These are phyloP conservation scores for Rhizophagus clarus DNA, from an alignment of 192 early-diverging fungal genomes.

Conservation along the genomic window DNA sequence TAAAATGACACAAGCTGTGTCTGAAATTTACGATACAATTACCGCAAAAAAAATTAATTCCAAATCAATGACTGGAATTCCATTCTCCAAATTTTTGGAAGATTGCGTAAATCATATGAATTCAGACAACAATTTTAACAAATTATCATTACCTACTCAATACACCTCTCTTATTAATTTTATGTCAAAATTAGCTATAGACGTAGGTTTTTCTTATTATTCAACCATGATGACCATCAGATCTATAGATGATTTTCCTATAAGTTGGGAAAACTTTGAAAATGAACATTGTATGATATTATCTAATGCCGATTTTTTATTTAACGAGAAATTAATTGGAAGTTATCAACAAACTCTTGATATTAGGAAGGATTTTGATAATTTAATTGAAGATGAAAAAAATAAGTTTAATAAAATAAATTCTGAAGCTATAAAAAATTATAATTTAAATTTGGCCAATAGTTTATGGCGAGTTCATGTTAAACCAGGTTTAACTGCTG, in stretches of 20 bases:
- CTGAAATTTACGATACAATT: background rate
- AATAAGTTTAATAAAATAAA: background rate
- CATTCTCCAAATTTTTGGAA: background rate
- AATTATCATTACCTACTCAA: background rate
- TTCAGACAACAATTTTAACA: background rate
- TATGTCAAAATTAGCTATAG: background rate
- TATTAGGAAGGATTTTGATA: background rate
- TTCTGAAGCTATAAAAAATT: conserved; percentile 1
- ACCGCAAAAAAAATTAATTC: background rate
- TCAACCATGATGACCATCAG: background rate
- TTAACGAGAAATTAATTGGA: background rate
- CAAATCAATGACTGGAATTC: background rate
- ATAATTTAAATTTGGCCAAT: background rate
- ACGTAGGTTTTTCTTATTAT: background rate
- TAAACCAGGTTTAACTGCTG: background rate
- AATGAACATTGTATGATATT: background rate
- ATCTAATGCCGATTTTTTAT: background rate
- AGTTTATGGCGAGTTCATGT: background rate
- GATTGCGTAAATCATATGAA: background rate
- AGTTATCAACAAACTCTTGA: background rate
- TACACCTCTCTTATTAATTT: background rate
- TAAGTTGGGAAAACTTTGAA: background rate
- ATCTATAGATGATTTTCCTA: background rate
- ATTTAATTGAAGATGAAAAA: conserved; percentile 3
- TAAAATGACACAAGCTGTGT: background rate